phyloP scores from a whole-genome alignment of 768 basidiomycete genomes.

The Serendipita vermifera region DNA sequence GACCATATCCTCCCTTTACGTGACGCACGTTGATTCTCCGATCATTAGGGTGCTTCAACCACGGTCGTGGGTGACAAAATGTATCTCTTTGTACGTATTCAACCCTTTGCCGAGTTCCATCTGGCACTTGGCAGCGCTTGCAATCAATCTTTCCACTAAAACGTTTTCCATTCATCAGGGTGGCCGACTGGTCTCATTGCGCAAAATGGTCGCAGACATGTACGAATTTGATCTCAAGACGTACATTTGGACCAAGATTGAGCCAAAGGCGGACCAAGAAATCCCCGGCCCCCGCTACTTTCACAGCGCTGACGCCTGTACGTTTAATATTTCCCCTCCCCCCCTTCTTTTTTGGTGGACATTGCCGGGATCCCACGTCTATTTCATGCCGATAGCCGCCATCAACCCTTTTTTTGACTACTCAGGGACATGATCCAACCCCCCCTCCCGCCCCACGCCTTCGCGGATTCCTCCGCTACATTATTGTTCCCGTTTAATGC shows the following conservation, averaged over 20 bases:
- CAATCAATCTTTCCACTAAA: background rate
- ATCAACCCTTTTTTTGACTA: too few relatives aligned
- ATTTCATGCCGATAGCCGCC: too few relatives aligned
- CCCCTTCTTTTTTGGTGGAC: background rate
- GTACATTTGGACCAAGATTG: conserved; percentile 64
- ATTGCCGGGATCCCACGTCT: too few relatives aligned
- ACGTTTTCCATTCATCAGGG: conserved; percentile 39
- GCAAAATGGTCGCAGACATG: conserved; percentile 81
- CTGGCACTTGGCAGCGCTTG: background rate
- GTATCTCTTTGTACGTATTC: conserved; percentile 70
- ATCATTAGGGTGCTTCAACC: conserved; percentile 67
- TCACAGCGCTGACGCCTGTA: conserved; percentile 80
- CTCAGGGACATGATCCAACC: too few relatives aligned
- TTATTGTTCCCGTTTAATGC: conserved; percentile 1
- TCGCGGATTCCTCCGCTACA: background rate
- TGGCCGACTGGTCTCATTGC: conserved; percentile 72
- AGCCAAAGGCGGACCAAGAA: conserved; percentile 47
- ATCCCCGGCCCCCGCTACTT: conserved; percentile 83
- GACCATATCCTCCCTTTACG: background rate
- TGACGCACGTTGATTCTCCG: background rate
- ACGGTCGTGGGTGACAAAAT: conserved; percentile 78
- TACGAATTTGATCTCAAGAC: conserved; percentile 79
- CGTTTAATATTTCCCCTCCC: conserved; percentile 19
- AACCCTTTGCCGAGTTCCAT: background rate
- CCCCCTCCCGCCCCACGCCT: conserved; percentile 9